Conservation (phyloP, 1,284 basidiomycete species). For the Malassezia restricta region DNA sequence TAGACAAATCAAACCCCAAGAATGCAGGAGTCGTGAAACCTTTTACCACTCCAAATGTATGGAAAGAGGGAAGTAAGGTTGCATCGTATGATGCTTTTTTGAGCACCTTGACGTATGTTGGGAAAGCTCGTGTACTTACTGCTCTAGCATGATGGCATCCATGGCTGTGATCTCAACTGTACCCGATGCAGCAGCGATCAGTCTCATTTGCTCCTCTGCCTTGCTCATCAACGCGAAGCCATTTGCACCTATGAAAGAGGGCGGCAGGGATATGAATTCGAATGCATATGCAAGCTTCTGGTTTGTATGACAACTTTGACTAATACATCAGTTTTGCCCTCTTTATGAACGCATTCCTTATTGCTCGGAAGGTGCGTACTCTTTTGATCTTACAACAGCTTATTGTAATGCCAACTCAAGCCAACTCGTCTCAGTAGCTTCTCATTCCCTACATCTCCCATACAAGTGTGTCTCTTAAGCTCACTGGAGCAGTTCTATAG, state of each 20-base stretch:
- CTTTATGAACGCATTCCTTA: neutral
- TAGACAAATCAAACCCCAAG: conserved; percentile 11
- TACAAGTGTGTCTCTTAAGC: too few relatives aligned
- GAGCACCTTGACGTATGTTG: conserved; percentile 9
- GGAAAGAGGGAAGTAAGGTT: neutral
- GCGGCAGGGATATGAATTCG: neutral
- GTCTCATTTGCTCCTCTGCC: neutral
- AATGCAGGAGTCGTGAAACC: neutral
- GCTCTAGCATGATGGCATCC: conserved; percentile 3
- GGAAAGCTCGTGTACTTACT: neutral
- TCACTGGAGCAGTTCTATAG: too few relatives aligned
- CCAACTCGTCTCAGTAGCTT: too few relatives aligned
- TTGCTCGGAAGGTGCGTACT: conserved; percentile 6
- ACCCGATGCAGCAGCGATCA: conserved; percentile 6
- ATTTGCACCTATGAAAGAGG: neutral
- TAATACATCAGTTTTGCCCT: conserved; percentile 5
- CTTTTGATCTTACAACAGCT: neutral
- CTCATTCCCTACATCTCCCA: too few relatives aligned
- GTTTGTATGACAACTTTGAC: conserved; percentile 1
- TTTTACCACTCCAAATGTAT: neutral
- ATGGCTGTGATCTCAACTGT: conserved; percentile 7
- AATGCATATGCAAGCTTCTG: conserved; percentile 12
- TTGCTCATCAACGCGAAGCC: conserved; percentile 9
- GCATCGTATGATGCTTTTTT: neutral
- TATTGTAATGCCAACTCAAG: neutral